Conservation (phyloP, 148 eudicot species). For the Diospyros lotus region DNA sequence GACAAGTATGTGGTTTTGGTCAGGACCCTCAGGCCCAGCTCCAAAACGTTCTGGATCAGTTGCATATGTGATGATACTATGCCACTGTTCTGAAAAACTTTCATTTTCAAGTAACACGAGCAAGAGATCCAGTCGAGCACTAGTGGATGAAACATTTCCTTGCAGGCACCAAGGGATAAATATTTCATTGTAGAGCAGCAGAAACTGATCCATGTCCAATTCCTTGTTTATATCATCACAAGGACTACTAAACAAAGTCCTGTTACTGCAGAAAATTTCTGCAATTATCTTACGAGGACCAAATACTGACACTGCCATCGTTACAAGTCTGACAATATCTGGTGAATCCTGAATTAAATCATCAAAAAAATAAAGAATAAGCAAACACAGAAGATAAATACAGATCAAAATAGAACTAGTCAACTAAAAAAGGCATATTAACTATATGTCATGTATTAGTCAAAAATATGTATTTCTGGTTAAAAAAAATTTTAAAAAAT, state of each 20-base stretch:
- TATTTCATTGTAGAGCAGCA: conserved; percentile 53
- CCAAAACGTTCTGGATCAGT: conserved; percentile 22
- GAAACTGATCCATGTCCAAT: conserved; percentile 37
- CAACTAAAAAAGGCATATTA: neutral
- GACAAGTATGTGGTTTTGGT: conserved; percentile 27
- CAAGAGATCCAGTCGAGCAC: conserved; percentile 71
- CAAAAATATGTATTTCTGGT: neutral
- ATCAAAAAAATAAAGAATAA: conserved; percentile 15
- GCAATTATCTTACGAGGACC: conserved; percentile 60
- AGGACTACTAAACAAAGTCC: conserved; percentile 17
- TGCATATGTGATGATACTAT: conserved; percentile 54
- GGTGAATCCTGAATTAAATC: conserved; percentile 58
- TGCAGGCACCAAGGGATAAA: conserved; percentile 80
- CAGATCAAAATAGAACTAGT: neutral
- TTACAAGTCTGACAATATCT: conserved; percentile 45
- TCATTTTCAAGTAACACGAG: conserved; percentile 68
- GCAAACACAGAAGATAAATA: conserved; percentile 11
- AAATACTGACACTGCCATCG: conserved; percentile 53
- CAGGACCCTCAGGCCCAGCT: conserved; percentile 15
- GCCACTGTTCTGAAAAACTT: conserved; percentile 72
- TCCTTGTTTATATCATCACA: conserved; percentile 23
- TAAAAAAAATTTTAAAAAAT: no score
- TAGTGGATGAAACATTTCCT: conserved; percentile 36
- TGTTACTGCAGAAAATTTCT: conserved; percentile 30
- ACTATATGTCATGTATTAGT: neutral